A percentile compares a stretch with the other conserved stretches of the same genome.
Conservation (phyloP, 352 stramenopile genomes). For the Globisporangium heterothallicum region DNA sequence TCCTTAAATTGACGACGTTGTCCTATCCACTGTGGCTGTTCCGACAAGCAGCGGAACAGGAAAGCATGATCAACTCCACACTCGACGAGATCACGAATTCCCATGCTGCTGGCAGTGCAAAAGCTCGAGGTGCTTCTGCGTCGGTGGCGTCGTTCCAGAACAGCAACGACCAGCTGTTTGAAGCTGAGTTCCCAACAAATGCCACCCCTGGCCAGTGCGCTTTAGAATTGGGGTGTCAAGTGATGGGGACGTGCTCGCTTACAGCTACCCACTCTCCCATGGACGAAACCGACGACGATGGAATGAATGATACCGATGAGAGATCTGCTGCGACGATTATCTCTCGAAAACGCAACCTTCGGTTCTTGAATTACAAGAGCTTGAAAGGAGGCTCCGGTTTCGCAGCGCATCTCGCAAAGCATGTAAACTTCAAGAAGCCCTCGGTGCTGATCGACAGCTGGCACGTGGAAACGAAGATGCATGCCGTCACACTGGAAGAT, state of each 20-base stretch:
- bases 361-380: constrained; percentile 59
- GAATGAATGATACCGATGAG: constrained; percentile 14
- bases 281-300: constrained; percentile 3
- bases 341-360: constrained; percentile 24
- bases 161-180: constrained; percentile 36
- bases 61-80: constrained; percentile 59
- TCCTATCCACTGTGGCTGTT: constrained; percentile 68
- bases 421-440: constrained; percentile 48
- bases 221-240: constrained; percentile 54
- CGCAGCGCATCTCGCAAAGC: constrained; percentile 64
- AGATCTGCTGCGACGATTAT: too few species aligned
- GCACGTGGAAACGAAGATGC: constrained; percentile 66
- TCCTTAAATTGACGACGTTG: constrained; percentile 62
- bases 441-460: constrained; percentile 63
- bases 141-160: too few species aligned
- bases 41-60: constrained; percentile 66
- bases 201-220: constrained; percentile 64
- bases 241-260: constrained; percentile 63
- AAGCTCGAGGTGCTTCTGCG: background rate
- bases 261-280: constrained; percentile 28
- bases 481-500: constrained; percentile 38
- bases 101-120: background rate
- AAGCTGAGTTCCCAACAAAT: constrained; percentile 67
- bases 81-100: constrained; percentile 43
- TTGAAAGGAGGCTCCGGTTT: constrained; percentile 60